These are phyloP conservation scores for Exophiala oligosperma DNA, from an alignment of 2,329 filamentous ascomycete genomes.

Conservation along the genomic window DNA sequence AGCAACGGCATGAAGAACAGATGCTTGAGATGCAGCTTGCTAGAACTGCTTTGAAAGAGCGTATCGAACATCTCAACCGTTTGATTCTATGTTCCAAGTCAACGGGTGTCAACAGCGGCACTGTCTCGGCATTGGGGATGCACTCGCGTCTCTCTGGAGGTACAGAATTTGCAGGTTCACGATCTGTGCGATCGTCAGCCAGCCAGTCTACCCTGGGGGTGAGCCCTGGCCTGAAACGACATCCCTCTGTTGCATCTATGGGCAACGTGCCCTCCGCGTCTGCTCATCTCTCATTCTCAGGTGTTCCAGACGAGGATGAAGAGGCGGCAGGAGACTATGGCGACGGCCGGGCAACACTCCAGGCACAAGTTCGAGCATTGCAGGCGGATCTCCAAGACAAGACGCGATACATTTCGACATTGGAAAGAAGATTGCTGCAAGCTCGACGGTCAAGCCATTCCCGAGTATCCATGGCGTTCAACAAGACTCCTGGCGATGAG, in stretches of 20 bases:
- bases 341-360: conserved; percentile 78
- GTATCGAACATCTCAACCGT: conserved; percentile 94
- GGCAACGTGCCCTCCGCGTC: conserved; percentile 41
- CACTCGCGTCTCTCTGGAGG: conserved; percentile 60
- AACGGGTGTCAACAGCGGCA: conserved; percentile 84
- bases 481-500: conserved; percentile 70
- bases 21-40: conserved; percentile 98
- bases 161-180: conserved; percentile 38
- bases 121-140: conserved; percentile 66
- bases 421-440: conserved; percentile 90
- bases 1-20: conserved; percentile 89
- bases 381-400: conserved; percentile 96
- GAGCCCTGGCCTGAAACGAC: conserved; percentile 59
- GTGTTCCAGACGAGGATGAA: conserved; percentile 54
- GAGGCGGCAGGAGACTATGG: conserved; percentile 78
- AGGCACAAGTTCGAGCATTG: conserved; percentile 85
- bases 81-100: conserved; percentile 95
- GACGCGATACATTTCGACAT: conserved; percentile 90
- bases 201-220: conserved; percentile 60
- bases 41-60: conserved; percentile 90
- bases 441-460: conserved; percentile 88
- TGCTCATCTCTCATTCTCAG: conserved; percentile 34
- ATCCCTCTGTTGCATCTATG: conserved; percentile 66
- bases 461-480: conserved; percentile 75
- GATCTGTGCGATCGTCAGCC: conserved; percentile 68